phyloP scores from a whole-genome alignment of 2,329 filamentous ascomycete species.

The Torrubiella hemipterigena region DNA sequence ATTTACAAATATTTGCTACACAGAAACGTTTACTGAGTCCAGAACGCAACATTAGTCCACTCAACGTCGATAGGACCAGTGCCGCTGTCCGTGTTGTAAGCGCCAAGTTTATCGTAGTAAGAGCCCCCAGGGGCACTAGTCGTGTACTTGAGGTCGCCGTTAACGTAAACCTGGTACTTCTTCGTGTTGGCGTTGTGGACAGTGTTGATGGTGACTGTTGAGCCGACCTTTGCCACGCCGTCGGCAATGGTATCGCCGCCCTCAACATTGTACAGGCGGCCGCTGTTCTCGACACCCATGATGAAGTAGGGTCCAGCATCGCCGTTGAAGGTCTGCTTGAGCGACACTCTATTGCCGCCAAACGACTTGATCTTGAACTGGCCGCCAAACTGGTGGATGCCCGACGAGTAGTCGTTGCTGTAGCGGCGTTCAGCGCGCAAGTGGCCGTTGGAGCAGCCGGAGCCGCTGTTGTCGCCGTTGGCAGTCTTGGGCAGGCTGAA shows the following conservation, averaged over 20 bases:
- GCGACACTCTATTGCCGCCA: constrained; percentile 10
- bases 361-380: constrained; percentile 14
- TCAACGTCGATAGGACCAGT: background rate
- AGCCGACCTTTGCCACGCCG: constrained; percentile 9
- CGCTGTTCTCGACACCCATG: constrained; percentile 9
- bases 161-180: constrained; percentile 12
- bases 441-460: constrained; percentile 5
- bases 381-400: constrained; percentile 10
- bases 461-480: constrained; percentile 1
- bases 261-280: constrained; percentile 11
- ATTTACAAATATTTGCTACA: too few relatives aligned
- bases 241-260: constrained; percentile 10
- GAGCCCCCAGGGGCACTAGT: background rate
- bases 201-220: constrained; percentile 12
- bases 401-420: constrained; percentile 4
- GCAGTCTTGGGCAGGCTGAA: constrained; percentile 2
- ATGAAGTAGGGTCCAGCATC: constrained; percentile 11
- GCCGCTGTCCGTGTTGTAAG: constrained; percentile 1
- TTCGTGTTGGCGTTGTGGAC: constrained; percentile 11
- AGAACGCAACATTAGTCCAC: constrained; percentile 1
- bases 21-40: constrained; percentile 2
- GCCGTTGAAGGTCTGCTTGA: constrained; percentile 14
- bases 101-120: constrained; percentile 3
- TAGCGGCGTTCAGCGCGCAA: constrained; percentile 5
- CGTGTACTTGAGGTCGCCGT: constrained; percentile 8